Percentiles rank a stretch among this genome's conserved stretches.
Conservation (phyloP, 495 filamentous ascomycete species). For the Podospora conica region DNA sequence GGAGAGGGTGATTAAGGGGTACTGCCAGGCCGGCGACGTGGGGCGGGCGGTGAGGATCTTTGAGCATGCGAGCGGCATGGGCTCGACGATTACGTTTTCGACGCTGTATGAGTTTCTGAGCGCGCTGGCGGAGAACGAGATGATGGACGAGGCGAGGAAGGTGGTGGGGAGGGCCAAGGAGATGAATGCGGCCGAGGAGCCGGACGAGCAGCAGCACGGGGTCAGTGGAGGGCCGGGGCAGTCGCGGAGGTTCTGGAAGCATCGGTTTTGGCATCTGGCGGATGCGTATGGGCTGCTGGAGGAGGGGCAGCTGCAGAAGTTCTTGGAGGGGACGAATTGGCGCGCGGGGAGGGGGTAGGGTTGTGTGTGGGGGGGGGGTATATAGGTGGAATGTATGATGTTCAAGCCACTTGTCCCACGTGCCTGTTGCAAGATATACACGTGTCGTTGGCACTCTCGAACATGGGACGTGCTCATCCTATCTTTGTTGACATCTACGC, state of each 20-base stretch:
- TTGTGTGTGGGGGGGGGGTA: neutral
- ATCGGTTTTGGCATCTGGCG: slow-evolving; percentile 41
- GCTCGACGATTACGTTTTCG: slow-evolving; percentile 38
- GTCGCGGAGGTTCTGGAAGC: slow-evolving; percentile 29
- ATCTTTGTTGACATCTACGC: neutral
- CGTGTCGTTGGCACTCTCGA: neutral
- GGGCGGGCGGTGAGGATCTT: slow-evolving; percentile 47
- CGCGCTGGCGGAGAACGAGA: slow-evolving; percentile 41
- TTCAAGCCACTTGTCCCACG: neutral
- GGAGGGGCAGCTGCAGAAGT: slow-evolving; percentile 7
- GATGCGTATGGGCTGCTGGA: slow-evolving; percentile 28
- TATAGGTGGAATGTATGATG: neutral
- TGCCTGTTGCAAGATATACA: neutral
- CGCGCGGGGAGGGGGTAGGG: neutral
- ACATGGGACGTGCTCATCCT: neutral
- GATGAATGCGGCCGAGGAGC: slow-evolving; percentile 25
- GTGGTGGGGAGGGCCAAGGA: slow-evolving; percentile 25
- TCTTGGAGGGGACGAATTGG: neutral
- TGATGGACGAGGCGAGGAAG: slow-evolving; percentile 25
- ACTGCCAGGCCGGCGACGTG: slow-evolving; percentile 44
- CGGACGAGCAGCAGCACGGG: slow-evolving; percentile 5
- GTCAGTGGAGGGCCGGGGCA: slow-evolving; percentile 8
- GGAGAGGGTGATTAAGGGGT: slow-evolving; percentile 61
- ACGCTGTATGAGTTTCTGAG: slow-evolving; percentile 41
- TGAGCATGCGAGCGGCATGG: slow-evolving; percentile 33